Evolutionary conservation across 1,284 basidiomycete species (phyloP), one percentile per base, ranked within the genome.

Genomic region (Rhodotorula sp.): DNA sequence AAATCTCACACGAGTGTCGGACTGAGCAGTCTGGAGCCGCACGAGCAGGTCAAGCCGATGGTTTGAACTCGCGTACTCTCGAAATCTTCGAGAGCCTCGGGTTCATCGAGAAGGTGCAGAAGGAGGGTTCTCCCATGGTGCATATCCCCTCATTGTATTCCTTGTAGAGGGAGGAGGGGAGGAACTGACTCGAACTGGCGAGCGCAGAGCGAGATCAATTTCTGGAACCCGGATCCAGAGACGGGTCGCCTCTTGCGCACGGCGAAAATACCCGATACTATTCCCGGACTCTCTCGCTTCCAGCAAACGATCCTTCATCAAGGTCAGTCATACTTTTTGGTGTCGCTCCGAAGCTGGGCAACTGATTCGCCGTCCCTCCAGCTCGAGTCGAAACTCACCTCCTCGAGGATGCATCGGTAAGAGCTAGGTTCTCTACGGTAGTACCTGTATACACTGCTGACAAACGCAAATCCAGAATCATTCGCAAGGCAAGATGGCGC

Each of bases 41-140:
- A 45, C 61, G n/a, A 50, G 86, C 87, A 10, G 90, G 90, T 21
- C 89, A 91, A 77, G 90, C 89, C 0, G 90, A 92, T 78, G 90
- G 90, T 7, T 88, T 91, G 62, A 88, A 90, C 78, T 88, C 89
- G 0, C 85, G 90, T 54, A 90, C 89, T 1, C 86, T 91, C 61
- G 90, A 92, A 80, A 87, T 91, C 10, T 81, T 92, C 34, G 87
- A 90, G 84, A 59, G 47, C 15, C 64, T 76, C 38, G 74, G 74
- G 1, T 76, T 76, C 59, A 50, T 68, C 50, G 74, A 76, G 66
- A 56, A 31, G 10, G 69, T 76, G 47, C 71, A 73, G 60, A 76
- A 76, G 67, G 74, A 76, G 49, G 74, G 74, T 16, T 73, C 71
- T 21, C 26, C 69, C 0, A 76, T 76, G 74, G 74, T 70, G 23